Base-by-base conservation (phyloP, 2,329 filamentous ascomycete genomes). In the Exophiala sp. region DNA sequence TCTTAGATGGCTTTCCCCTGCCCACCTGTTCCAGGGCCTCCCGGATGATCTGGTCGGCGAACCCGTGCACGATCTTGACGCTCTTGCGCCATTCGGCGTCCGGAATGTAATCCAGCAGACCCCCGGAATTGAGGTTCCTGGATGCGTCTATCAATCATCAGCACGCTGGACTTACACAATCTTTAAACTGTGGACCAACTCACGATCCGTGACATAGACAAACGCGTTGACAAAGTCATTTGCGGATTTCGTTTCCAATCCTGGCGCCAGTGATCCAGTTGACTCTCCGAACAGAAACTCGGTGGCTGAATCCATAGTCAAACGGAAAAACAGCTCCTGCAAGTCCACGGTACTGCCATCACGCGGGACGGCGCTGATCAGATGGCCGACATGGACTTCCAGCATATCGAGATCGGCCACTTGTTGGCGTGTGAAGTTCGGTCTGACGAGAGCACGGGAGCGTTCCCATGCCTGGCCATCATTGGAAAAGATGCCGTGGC, bases 291-390 rank as follows among this genome's bases (percentile, higher is more conserved):
- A 82, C 3, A 87, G 67, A 56, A 86, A 84, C 39, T 83, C 80
- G 0, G 82, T 86, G 0, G 82, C 80, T 0, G 80, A 78, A 53
- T 86, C 82, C 14, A 86, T 71, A 0, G 82, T 84, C 61, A 85
- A 73, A 46, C 76, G 73, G 60, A 85, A 85, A 61, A 85, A 82
- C 7, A 56, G 34, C 9, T 77, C 73, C 58, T 80, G 78, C 22
- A 86, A 67, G 57, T 86, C 78, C 8, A 85, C 73, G 0, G 71
- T 73, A 1, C 70, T 65, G 40, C 81, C 74, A 50, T 78, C 68
- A 0, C 63, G 63, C 0, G 81, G 80, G 7, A 88, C 73, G 18
- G 74, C 73, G n/a, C 72, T 68, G 21, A 86, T 70, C 49, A 88
- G 68, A 21, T 75, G 70, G 24, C 71, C 65, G 13, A 83, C 70